Evolutionary conservation across 2,329 filamentous ascomycete genomes (phyloP), one percentile per base, ranked within the genome.

Genomic region (Aspergillus quadricinctus): DNA sequence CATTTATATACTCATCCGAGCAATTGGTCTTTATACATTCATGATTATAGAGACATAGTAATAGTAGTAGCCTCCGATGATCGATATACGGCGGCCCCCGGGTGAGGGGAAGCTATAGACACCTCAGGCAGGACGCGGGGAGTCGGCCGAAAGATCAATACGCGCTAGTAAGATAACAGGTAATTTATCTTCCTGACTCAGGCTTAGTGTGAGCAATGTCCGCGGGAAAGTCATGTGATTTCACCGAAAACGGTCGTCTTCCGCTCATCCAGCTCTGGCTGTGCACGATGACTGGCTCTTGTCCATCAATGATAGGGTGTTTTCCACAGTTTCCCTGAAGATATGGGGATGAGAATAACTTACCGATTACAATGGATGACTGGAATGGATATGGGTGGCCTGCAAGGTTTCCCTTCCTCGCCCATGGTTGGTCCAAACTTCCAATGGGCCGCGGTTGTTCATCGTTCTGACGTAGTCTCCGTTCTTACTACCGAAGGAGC

Each of bases 401-500:
- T 40, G n/a, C 31, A n/a, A 37, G 49, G 19, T 40, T 10, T 40
- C 11, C 25, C 11, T 40, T 10, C 4, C 11, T 29, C 19, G 25
- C 37, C 27, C 29, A 17, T 50, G n/a, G 29, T 37, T 50, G 49
- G 35, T 50, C 21, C 8, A 8, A 25, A 45, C 23, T 57, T 55
- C 46, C 51, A 56, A 58, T 65, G 63, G 59, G 56, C 65, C 63
- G 64, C 65, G 65, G 64, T 59, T 64, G 55, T 60, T 37, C 49
- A 31, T 48, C 52, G 43, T 52, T 54, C 61, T 64, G 62, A 63
- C 62, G 61, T 64, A 61, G 53, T 52, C 40, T 40, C 25, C 41
- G 43, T 29, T 52, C 31, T 50, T 56, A 48, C 29, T 58, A 45
- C 53, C 57, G 53, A 52, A 45, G 23, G 55, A 43, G 45, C 50